phyloP scores from a whole-genome alignment of 2,329 filamentous ascomycete genomes.

The Penicillium glabrum region DNA sequence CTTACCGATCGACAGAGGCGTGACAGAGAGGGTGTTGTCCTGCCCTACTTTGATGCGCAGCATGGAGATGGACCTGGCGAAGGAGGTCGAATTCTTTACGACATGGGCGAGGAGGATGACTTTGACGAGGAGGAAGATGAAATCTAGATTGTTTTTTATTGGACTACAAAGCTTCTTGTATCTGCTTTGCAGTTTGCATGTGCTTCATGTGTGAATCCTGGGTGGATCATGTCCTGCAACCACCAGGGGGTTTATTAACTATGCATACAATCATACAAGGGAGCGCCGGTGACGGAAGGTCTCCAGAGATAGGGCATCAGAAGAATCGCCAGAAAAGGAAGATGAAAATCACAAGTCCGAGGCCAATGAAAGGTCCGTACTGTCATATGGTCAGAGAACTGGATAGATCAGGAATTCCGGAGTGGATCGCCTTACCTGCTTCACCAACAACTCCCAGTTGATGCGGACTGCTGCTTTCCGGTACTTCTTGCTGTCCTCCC shows the following conservation, averaged over 20 bases:
- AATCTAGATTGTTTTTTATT: constrained; percentile 55
- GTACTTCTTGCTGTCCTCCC: constrained; percentile 95
- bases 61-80: constrained; percentile 69
- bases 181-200: constrained; percentile 1
- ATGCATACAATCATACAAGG: constrained; percentile 39
- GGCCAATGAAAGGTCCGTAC: constrained; percentile 84
- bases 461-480: constrained; percentile 88
- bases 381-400: constrained; percentile 33
- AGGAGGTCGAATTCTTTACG: constrained; percentile 90
- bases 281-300: constrained; percentile 13
- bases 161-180: not conserved
- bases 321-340: constrained; percentile 95
- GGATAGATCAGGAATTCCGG: not conserved
- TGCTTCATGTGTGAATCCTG: constrained; percentile 10
- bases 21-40: constrained; percentile 82
- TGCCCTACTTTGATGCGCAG: constrained; percentile 97
- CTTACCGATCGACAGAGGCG: constrained; percentile 87
- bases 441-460: constrained; percentile 95
- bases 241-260: constrained; percentile 32
- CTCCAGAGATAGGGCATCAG: constrained; percentile 41
- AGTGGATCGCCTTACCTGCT: constrained; percentile 61
- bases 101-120: constrained; percentile 94
- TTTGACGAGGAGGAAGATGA: constrained; percentile 97
- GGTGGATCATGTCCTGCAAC: constrained; percentile 33
- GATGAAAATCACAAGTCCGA: constrained; percentile 78